These are phyloP conservation scores for Candolleomyces eurysporus DNA, from an alignment of 768 basidiomycete species.

Conservation along the genomic window DNA sequence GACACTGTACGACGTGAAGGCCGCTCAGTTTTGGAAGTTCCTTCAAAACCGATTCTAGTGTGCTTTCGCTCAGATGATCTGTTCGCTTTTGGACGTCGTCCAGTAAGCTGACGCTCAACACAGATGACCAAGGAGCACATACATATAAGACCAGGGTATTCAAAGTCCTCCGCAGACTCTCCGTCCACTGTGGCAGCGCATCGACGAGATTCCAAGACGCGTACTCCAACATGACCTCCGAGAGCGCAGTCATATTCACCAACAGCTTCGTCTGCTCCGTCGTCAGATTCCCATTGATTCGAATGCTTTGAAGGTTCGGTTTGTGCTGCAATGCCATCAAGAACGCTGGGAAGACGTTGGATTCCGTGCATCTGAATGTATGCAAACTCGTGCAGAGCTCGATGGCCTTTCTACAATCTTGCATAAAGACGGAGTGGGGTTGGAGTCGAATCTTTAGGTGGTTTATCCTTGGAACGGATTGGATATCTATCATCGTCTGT, in stretches of 20 bases:
- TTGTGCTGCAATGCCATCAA: slow-evolving; percentile 46
- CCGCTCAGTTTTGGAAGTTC: slow-evolving; percentile 53
- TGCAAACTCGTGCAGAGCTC: slow-evolving; percentile 48
- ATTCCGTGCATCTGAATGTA: slow-evolving; percentile 53
- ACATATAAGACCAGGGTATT: slow-evolving; percentile 54
- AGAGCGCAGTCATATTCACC: slow-evolving; percentile 40
- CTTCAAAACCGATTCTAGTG: slow-evolving; percentile 46
- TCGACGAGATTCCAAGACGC: slow-evolving; percentile 66
- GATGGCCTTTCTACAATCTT: slow-evolving; percentile 50
- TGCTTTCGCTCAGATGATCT: slow-evolving; percentile 48
- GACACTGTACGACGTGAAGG: slow-evolving; percentile 62
- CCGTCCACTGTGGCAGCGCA: slow-evolving; percentile 60
- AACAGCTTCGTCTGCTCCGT: slow-evolving; percentile 47
- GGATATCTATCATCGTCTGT: slow-evolving; percentile 4
- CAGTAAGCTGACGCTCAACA: background rate
- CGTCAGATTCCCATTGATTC: slow-evolving; percentile 54
- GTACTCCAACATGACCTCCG: slow-evolving; percentile 51
- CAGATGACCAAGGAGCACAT: slow-evolving; percentile 22
- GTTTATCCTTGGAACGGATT: slow-evolving; percentile 8
- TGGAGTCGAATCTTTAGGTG: slow-evolving; percentile 4
- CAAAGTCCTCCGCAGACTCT: slow-evolving; percentile 22
- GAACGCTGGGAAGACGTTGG: slow-evolving; percentile 47
- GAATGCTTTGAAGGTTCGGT: slow-evolving; percentile 41
- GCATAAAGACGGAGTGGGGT: slow-evolving; percentile 47
- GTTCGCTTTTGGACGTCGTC: slow-evolving; percentile 43